phyloP scores from a whole-genome alignment of 2,329 filamentous ascomycete species.

The Venturia pyrina region DNA sequence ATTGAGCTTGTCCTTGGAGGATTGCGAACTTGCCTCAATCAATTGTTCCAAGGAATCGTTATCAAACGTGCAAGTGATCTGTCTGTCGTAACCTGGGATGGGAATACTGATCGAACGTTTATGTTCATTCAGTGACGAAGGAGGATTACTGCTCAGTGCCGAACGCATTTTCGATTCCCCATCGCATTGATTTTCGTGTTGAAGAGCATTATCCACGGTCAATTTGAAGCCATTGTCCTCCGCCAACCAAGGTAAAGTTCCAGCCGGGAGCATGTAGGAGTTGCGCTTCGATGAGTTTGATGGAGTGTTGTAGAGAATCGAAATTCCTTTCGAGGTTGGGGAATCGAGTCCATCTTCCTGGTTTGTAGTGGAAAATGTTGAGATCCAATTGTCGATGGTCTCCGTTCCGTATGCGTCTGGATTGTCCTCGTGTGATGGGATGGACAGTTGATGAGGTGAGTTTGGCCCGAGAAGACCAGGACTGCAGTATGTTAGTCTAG shows the following conservation, averaged over 20 bases:
- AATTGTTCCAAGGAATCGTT: neutral
- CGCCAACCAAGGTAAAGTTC: neutral
- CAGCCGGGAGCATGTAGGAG: neutral
- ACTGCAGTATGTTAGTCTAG: neutral
- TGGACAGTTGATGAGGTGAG: neutral
- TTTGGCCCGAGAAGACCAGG: neutral
- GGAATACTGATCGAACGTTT: neutral
- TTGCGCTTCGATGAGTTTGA: neutral
- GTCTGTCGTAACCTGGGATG: neutral
- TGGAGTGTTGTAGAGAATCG: neutral
- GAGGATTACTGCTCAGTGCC: neutral
- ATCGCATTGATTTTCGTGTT: neutral
- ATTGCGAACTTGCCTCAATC: neutral
- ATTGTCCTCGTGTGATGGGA: constrained; percentile 7
- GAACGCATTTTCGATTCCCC: neutral
- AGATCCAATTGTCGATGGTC: constrained; percentile 16
- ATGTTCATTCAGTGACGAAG: neutral
- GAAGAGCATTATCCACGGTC: neutral
- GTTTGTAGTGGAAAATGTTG: constrained; percentile 13
- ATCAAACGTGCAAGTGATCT: neutral
- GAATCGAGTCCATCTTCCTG: neutral
- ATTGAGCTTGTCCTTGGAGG: neutral
- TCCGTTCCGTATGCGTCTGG: constrained; percentile 14
- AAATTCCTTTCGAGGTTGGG: neutral
- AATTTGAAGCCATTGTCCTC: neutral